Evolutionary conservation across 2,329 filamentous ascomycete genomes (phyloP).

Genomic region (Rosellinia necatrix): DNA sequence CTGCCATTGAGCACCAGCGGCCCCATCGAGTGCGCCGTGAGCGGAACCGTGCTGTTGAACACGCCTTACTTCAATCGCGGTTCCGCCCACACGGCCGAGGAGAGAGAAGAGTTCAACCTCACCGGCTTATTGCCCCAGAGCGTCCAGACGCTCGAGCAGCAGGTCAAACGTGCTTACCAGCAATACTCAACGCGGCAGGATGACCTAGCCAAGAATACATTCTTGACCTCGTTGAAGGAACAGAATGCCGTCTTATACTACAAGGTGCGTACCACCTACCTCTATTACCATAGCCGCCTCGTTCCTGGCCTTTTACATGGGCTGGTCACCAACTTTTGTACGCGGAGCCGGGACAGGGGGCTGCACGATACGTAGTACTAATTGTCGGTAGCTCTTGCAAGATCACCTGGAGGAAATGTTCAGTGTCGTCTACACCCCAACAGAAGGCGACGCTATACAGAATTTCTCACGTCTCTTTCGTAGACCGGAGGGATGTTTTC

Average conservation of each 20-base stretch:
- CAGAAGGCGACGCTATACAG: slow-evolving; percentile 85
- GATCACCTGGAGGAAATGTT: slow-evolving; percentile 88
- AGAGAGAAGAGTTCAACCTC: slow-evolving; percentile 72
- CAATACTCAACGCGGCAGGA: slow-evolving; percentile 70
- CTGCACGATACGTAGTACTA: not conserved
- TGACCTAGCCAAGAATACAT: slow-evolving; percentile 82
- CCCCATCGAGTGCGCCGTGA: slow-evolving; percentile 54
- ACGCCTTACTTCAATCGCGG: slow-evolving; percentile 81
- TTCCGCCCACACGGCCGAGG: slow-evolving; percentile 72
- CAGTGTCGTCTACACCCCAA: slow-evolving; percentile 87
- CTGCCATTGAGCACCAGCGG: slow-evolving; percentile 54
- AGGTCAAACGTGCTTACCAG: slow-evolving; percentile 76
- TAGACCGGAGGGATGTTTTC: slow-evolving; percentile 77
- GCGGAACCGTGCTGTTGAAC: slow-evolving; percentile 61
- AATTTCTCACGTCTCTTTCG: slow-evolving; percentile 82
- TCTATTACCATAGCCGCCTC: not conserved
- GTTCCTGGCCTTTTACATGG: not conserved
- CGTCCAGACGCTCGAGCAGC: slow-evolving; percentile 76
- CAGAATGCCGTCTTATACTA: slow-evolving; percentile 87
- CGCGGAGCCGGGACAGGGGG: not conserved
- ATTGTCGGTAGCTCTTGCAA: slow-evolving; percentile 63
- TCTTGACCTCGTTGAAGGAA: slow-evolving; percentile 81
- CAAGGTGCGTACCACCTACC: slow-evolving; percentile 52
- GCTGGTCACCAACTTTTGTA: not conserved
- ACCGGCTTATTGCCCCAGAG: slow-evolving; percentile 73